phyloP scores from a whole-genome alignment of 768 basidiomycete species.

The Clavaria fumosa region DNA sequence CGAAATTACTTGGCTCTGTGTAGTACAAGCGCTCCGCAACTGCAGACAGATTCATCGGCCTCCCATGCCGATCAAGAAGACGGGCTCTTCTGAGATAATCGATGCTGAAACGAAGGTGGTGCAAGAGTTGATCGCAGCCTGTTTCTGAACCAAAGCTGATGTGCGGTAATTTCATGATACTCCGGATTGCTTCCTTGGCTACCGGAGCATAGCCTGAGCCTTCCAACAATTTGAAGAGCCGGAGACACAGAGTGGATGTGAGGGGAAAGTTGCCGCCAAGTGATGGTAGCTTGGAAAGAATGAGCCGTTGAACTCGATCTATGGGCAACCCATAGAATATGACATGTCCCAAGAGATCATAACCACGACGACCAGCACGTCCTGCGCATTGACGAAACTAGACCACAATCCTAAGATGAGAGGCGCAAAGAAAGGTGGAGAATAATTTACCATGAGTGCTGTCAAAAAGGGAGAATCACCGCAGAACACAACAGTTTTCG shows the following conservation, averaged over 20 bases:
- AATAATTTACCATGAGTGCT: constrained; percentile 36
- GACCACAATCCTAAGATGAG: constrained; percentile 4
- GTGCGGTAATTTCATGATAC: constrained; percentile 40
- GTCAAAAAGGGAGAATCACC: constrained; percentile 47
- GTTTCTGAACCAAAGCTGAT: constrained; percentile 40
- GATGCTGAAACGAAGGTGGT: constrained; percentile 55
- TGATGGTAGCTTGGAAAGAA: constrained; percentile 46
- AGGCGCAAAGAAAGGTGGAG: not conserved
- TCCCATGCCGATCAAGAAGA: constrained; percentile 37
- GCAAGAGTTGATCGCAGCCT: constrained; percentile 40
- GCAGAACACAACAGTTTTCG: constrained; percentile 48
- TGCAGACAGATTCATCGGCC: constrained; percentile 40
- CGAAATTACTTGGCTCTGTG: constrained; percentile 57
- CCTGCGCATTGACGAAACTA: constrained; percentile 99
- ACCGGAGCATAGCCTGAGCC: constrained; percentile 37
- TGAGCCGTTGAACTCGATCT: constrained; percentile 46
- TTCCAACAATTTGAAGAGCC: constrained; percentile 48
- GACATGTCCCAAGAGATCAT: constrained; percentile 91
- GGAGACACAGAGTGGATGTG: constrained; percentile 47
- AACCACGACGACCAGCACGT: constrained; percentile 87
- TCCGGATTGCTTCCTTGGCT: constrained; percentile 34
- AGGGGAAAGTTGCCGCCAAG: constrained; percentile 51
- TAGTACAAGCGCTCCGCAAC: constrained; percentile 44
- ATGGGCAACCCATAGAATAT: constrained; percentile 56
- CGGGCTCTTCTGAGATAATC: constrained; percentile 49